Conservation (phyloP, 306 rosid species). For the Pueraria montana region DNA sequence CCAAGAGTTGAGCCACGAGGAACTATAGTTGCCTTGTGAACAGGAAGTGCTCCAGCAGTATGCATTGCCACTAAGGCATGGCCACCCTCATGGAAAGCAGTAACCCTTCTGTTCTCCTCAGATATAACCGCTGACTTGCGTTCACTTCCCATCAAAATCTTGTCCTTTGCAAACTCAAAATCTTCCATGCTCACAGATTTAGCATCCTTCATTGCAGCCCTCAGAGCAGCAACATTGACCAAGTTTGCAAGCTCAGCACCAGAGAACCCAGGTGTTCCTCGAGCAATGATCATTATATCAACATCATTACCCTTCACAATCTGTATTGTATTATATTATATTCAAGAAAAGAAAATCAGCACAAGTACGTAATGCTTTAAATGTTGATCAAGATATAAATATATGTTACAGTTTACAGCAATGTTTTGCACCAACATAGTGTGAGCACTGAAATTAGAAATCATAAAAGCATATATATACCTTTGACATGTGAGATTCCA, state of each 20-base stretch:
- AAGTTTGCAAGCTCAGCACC: slow-evolving; percentile 96
- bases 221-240: slow-evolving; percentile 85
- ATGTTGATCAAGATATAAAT: background rate
- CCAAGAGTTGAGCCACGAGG: slow-evolving; percentile 95
- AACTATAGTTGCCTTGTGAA: slow-evolving; percentile 94
- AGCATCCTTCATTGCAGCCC: slow-evolving; percentile 94
- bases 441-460: slow-evolving; percentile 7
- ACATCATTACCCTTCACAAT: slow-evolving; percentile 85
- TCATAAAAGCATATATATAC: slow-evolving; percentile 49
- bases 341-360: slow-evolving; percentile 10
- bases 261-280: slow-evolving; percentile 91
- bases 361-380: background rate
- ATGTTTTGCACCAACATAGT: background rate
- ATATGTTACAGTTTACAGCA: background rate
- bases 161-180: slow-evolving; percentile 90
- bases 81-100: slow-evolving; percentile 94
- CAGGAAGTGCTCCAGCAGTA: slow-evolving; percentile 86
- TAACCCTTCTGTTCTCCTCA: slow-evolving; percentile 70
- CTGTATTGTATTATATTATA: slow-evolving; percentile 57
- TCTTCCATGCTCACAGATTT: slow-evolving; percentile 86
- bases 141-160: slow-evolving; percentile 94
- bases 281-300: slow-evolving; percentile 82
- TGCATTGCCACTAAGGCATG: slow-evolving; percentile 94
- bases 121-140: slow-evolving; percentile 88
- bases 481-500: slow-evolving; percentile 91